Conservation (phyloP, 2,329 filamentous ascomycete species). For the Dothiorella sarmentorum region DNA sequence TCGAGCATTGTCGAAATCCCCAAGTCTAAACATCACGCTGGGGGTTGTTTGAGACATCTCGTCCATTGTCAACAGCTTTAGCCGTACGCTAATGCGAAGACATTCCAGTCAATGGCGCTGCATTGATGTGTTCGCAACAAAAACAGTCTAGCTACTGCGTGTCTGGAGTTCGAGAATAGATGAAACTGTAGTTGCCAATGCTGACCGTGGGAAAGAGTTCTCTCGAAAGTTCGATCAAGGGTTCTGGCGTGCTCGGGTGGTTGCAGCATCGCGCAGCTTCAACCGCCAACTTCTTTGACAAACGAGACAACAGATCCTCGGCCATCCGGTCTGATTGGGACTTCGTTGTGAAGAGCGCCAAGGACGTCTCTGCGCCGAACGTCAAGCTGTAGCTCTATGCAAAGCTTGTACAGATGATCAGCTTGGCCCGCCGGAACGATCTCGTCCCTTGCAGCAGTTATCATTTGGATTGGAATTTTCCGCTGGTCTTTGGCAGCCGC, state of each 20-base stretch:
- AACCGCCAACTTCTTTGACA: neutral
- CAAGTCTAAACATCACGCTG: neutral
- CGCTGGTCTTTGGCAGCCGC: conserved; percentile 24
- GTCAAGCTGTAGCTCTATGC: conserved; percentile 33
- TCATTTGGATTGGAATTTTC: conserved; percentile 47
- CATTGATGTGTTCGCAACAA: too few species aligned
- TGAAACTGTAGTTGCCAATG: too few species aligned
- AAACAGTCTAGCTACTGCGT: too few species aligned
- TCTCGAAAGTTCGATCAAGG: too few species aligned
- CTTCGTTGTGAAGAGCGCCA: conserved; percentile 51
- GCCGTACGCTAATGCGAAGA: too few species aligned
- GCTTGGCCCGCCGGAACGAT: conserved; percentile 59
- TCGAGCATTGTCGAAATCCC: neutral
- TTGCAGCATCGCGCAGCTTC: too few species aligned
- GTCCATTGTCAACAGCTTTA: neutral
- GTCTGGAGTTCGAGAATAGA: too few species aligned
- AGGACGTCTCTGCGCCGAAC: conserved; percentile 39
- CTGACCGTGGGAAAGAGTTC: too few species aligned
- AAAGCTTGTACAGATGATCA: conserved; percentile 47
- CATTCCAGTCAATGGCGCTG: too few species aligned
- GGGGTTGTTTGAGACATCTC: neutral
- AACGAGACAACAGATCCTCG: conserved; percentile 1
- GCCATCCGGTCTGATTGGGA: conserved; percentile 34
- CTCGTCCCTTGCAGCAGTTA: conserved; percentile 55
- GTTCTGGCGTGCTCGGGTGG: too few species aligned